Evolutionary conservation across 371 early-diverging fungal genomes (phyloP).

Genomic region (Mucor lusitanicus): DNA sequence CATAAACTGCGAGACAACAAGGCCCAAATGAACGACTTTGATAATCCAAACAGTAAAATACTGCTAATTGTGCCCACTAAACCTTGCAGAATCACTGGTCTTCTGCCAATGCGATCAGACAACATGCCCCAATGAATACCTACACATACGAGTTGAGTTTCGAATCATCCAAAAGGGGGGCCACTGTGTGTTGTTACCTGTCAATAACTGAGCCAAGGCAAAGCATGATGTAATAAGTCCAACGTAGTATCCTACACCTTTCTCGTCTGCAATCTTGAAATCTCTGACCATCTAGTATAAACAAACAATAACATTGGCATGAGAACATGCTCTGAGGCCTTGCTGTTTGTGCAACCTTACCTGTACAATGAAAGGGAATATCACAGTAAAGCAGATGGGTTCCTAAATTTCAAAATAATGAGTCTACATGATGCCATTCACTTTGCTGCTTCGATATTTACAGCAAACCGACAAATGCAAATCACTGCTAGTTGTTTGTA

Average conservation of each 20-base stretch:
- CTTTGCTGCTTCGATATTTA: conserved; percentile 9
- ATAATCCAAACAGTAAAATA: conserved; percentile 75
- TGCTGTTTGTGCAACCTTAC: conserved; percentile 29
- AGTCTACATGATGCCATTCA: neutral
- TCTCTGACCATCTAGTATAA: conserved; percentile 57
- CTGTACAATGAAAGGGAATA: conserved; percentile 58
- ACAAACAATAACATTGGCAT: conserved; percentile 8
- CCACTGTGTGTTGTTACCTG: conserved; percentile 42
- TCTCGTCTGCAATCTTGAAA: conserved; percentile 56
- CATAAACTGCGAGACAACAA: conserved; percentile 64
- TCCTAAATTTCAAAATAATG: conserved; percentile 47
- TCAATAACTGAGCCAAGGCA: conserved; percentile 62
- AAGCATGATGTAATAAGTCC: conserved; percentile 66
- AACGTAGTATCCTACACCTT: conserved; percentile 65
- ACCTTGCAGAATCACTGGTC: conserved; percentile 82
- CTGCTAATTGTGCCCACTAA: conserved; percentile 72
- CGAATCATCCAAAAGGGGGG: neutral
- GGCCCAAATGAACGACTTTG: conserved; percentile 69
- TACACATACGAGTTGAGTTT: neutral
- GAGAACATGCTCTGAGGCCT: neutral
- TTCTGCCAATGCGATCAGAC: conserved; percentile 68
- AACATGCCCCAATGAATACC: conserved; percentile 64
- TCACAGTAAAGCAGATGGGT: conserved; percentile 63
- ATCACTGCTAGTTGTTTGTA: conserved; percentile 57
- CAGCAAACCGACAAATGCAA: conserved; percentile 50